Base-by-base conservation (phyloP, 805 yeast genomes). In the Saccharomyces kudriavzevii region DNA sequence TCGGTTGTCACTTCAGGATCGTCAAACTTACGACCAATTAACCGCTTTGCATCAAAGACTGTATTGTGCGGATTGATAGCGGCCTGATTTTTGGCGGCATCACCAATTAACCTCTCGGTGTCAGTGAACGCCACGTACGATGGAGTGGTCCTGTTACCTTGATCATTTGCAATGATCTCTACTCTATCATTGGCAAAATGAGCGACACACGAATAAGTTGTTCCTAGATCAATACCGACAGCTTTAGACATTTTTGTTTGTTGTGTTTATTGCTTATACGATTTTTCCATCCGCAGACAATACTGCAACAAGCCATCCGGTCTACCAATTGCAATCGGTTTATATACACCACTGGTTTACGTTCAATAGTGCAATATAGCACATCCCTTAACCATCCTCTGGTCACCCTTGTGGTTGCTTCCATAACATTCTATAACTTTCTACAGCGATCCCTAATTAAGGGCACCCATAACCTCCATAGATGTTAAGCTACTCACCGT, bases 111-210 rank as follows among this genome's bases (percentile, higher is more conserved):
- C 76, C 96, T 84, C 78, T 89, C 97, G 56, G 85, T 81, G 63
- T 86, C 91, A 52, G 95, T 87, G 79, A 89, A 89, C 47, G 96
- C 96, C 56, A 89, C 97, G 71, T 85, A 90, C 40, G 96, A 89
- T 54, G 97, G 96, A 54, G 97, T 89, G 57, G 90, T 89, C 80
- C 97, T 87, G 83, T 89, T 89, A 82, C 97, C 97, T 79, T 89
- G 97, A 74, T 90, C 97, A 73, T 89, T 89, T 70, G 97, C 96
- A 71, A 89, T 87, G 73, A 89, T 89, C 76, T 89, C 97, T 52
- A 90, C 97, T 70, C 87, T 80, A 64, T 91, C 94, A 70, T 87
- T 86, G 68, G 88, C 80, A 80, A 89, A 89, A 70, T 89, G 94
- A 66, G 96, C 96, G 59, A 89, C 96, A 82, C 96, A 89, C 51